phyloP scores from a whole-genome alignment of 768 basidiomycete genomes.

The Amanita inopinata region DNA sequence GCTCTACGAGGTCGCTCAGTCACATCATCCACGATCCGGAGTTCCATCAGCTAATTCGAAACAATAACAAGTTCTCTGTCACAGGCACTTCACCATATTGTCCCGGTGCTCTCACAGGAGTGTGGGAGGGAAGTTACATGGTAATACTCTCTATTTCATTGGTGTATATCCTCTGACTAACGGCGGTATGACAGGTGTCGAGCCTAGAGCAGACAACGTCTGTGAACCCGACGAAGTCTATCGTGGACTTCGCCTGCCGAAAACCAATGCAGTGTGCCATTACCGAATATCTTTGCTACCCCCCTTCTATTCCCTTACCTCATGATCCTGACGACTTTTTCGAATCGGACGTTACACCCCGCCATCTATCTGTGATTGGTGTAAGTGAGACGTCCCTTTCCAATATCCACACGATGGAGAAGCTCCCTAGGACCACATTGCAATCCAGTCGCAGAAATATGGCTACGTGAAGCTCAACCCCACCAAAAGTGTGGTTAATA shows the following conservation, averaged over 20 bases:
- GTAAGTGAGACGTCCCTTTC: constrained; percentile 9
- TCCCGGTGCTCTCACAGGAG: constrained; percentile 40
- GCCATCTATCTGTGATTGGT: constrained; percentile 11
- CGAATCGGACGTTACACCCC: constrained; percentile 7
- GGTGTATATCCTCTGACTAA: background rate
- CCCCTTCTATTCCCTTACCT: constrained; percentile 25
- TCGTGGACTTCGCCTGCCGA: constrained; percentile 28
- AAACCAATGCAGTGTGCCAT: constrained; percentile 42
- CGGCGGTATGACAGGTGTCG: constrained; percentile 7
- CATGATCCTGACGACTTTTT: constrained; percentile 11
- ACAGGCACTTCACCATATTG: constrained; percentile 19
- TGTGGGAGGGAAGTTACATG: constrained; percentile 56
- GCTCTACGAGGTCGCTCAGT: background rate
- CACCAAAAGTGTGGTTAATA: constrained; percentile 1
- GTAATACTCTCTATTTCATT: constrained; percentile 20
- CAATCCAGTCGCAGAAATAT: constrained; percentile 15
- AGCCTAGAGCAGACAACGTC: background rate
- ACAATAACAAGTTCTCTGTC: background rate
- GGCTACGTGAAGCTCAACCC: constrained; percentile 18
- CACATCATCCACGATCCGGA: constrained; percentile 11
- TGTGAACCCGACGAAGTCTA: constrained; percentile 9
- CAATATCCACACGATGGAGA: background rate
- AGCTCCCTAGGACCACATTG: constrained; percentile 9
- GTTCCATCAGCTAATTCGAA: constrained; percentile 12
- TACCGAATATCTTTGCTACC: constrained; percentile 33